Base-by-base conservation (phyloP, 495 filamentous ascomycete genomes). In the Xylaria curta region DNA sequence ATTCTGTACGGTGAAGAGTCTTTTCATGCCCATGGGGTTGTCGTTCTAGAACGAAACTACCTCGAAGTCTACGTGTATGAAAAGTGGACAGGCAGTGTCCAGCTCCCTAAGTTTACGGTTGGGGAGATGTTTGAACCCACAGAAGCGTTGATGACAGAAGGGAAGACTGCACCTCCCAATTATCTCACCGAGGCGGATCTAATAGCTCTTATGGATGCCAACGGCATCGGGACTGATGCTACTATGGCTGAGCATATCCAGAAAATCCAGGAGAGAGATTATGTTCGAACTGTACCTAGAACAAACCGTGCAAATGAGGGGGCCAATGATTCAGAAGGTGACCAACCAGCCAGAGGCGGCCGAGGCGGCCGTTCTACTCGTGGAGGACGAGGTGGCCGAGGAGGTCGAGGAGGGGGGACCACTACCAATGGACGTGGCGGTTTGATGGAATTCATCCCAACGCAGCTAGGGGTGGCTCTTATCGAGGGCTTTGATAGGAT, bases 161-260 rank as follows among this genome's bases (percentile, higher is more conserved):
- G 96, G 19, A 91, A 95, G 80, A 99, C 96, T 0, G 85, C 85
- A 0, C 83, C 95, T 10, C 96, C 97, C 0, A 89, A 87, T 15
- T 97, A 97, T 76, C 82, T 99, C 42, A 99, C 96, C 1, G 96
- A 99, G 78, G 94, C 96, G 2, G 96, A 98, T 78, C 85, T 99
- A n/a, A 97, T 99, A 80, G 93, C 91, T 5, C 86, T 99, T 28
- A 99, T 99, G 96, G 97, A 99, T 82, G 95, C 93, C 19, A 98
- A 99, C 79, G 96, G 96, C 13, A 99, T 99, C 75, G 96, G 96
- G 19, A 99, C 96, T 4, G 96, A 99, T 82, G 96, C 96, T 13
- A 98, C 96, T 0, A 99, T 99, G 97, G 95, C 96, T 0, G 96
- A 99, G 74, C 96, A 99, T 78, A 98, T 99, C 76, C 89, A 92